Evolutionary conservation across 139 green algal species (phyloP).

Genomic region (Picochlorum sp.): DNA sequence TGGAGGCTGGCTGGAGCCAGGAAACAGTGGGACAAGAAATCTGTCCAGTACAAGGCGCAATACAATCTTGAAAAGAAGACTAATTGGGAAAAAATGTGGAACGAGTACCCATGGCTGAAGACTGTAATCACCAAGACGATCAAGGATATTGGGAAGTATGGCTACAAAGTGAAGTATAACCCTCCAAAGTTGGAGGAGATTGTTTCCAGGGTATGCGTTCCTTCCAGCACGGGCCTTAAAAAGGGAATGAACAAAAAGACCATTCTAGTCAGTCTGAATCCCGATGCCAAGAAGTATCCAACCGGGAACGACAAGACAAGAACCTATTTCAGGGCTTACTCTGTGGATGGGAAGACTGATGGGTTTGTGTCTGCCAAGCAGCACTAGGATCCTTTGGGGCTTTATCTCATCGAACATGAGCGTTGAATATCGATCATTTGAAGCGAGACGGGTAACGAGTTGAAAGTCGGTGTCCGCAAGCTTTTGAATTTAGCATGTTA

Average conservation of each 20-base stretch:
- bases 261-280: not conserved
- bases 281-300: not conserved
- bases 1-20: not conserved
- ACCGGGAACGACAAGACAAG: not conserved
- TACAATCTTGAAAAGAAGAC: not conserved
- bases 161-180: not conserved
- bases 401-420: too few species aligned
- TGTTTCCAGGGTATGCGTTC: not conserved
- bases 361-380: not conserved
- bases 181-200: not conserved
- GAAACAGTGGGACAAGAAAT: not conserved
- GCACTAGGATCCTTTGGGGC: too few species aligned
- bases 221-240: not conserved
- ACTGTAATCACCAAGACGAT: not conserved
- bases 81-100: not conserved
- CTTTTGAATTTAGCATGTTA: too few species aligned
- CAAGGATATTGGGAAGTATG: not conserved
- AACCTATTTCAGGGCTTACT: not conserved
- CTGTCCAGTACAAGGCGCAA: not conserved
- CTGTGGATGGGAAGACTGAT: not conserved
- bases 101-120: not conserved
- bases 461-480: too few species aligned
- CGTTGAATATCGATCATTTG: too few species aligned
- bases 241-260: not conserved
- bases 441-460: too few species aligned